Evolutionary conservation across 352 stramenopile species (phyloP), one percentile per base, ranked within the genome.

Genomic region (Pythium aquatile): DNA sequence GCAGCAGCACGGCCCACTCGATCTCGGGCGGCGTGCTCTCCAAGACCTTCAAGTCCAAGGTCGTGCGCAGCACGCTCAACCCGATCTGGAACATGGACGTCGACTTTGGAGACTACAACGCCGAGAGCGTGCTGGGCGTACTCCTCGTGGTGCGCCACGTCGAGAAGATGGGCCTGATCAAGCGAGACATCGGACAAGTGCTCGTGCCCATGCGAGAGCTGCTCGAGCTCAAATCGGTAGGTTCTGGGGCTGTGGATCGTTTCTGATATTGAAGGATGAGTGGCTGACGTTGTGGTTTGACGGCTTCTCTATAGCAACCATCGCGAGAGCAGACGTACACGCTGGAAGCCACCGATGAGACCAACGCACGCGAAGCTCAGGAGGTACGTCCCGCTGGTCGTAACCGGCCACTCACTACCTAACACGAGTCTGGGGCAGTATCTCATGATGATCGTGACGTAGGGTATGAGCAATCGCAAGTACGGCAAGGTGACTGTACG

Each of bases 51-150:
- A 76, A 75, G 54, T 84, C 78, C 26, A 77, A 70, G 37, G 63
- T 90, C 42, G 74, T 90, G 55, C 86, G 85, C 74, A 88, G 75
- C 54, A 87, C 83, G 42, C 74, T 92, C 24, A 90, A 92, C 64
- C 83, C 83, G 37, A 88, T 90, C 55, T 92, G 83, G 83, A 88
- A 90, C 66, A 81, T 92, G 48, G 79, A 90, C 61, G 79, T 90
- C 47, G 83, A 92, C 67, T 92, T 92, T 70, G 83, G 83, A 28
- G 81, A 90, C 62, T 79, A 90, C 20, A 81, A 90, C 63, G 80
- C 72, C 7, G 79, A 90, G 32, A 78, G 69, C 44, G 80, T 90
- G 51, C 67, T 88, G 46, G 83, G 83, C 29, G 83, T 92, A 52
- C 64, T 85, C 42, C 81, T 90, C 57, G 80, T 82, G 14, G 81